phyloP scores from a whole-genome alignment of 805 yeast species.

The Limtongia smithiae region DNA sequence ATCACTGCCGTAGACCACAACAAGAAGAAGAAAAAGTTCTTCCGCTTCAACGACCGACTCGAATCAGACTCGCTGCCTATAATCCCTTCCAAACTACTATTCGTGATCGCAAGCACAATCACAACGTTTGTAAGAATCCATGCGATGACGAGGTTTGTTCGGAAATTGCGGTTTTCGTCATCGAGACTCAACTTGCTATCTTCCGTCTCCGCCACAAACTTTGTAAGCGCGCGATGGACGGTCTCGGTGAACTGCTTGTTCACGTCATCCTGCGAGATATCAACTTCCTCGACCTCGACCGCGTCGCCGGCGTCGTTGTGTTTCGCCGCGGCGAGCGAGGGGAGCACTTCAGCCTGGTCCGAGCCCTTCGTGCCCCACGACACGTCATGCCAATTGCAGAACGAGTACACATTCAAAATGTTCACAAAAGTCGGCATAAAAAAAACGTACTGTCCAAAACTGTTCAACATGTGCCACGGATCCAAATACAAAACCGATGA shows the following conservation, averaged over 20 bases:
- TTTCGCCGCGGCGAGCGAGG: constrained; percentile 47
- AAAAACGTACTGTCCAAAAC: constrained; percentile 45
- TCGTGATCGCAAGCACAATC: constrained; percentile 40
- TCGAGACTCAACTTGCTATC: constrained; percentile 32
- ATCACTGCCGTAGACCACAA: constrained; percentile 61
- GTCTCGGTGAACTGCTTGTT: constrained; percentile 49
- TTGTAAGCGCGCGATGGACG: constrained; percentile 51
- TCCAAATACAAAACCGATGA: constrained; percentile 59
- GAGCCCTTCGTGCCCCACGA: constrained; percentile 77
- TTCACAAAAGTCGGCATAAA: constrained; percentile 53
- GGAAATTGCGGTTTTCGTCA: constrained; percentile 42
- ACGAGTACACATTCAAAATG: constrained; percentile 62
- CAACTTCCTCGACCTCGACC: constrained; percentile 51
- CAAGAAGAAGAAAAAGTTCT: constrained; percentile 46
- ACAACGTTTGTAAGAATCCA: constrained; percentile 43
- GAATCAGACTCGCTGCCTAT: constrained; percentile 27
- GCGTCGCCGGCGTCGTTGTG: constrained; percentile 52
- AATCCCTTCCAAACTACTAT: constrained; percentile 35
- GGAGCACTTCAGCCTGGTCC: constrained; percentile 51
- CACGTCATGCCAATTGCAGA: constrained; percentile 67
- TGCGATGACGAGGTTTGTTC: constrained; percentile 40
- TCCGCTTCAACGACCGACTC: constrained; percentile 30
- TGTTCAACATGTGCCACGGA: constrained; percentile 53
- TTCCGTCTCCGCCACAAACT: constrained; percentile 43
- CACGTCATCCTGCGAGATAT: constrained; percentile 49